phyloP scores from a whole-genome alignment of 768 basidiomycete species.

The Favolaschia claudopus region DNA sequence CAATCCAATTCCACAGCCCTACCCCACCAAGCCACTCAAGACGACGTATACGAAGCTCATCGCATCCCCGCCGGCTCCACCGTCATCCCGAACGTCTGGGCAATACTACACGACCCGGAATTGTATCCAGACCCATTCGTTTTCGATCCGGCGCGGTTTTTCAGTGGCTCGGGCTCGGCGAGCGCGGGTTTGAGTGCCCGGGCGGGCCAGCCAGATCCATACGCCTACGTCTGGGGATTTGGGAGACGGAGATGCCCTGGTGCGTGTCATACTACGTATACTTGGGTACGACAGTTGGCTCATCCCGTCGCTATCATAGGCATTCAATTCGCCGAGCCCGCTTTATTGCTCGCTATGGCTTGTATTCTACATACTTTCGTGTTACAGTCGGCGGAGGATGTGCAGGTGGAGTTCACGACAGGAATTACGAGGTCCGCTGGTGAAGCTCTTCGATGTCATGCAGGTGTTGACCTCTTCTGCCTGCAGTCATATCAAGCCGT shows the following conservation, averaged over 20 bases:
- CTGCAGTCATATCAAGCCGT: slow-evolving; percentile 4
- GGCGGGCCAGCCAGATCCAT: slow-evolving; percentile 40
- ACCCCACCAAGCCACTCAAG: slow-evolving; percentile 49
- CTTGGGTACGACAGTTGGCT: neutral
- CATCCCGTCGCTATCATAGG: slow-evolving; percentile 24
- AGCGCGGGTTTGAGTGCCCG: neutral
- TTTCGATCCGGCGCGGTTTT: slow-evolving; percentile 50
- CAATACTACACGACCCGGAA: slow-evolving; percentile 49
- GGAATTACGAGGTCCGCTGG: slow-evolving; percentile 8
- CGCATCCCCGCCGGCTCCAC: slow-evolving; percentile 54
- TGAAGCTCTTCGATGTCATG: too few relatives aligned
- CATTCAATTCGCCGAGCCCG: slow-evolving; percentile 40
- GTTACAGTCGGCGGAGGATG: neutral
- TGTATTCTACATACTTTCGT: slow-evolving; percentile 37
- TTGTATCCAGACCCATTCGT: slow-evolving; percentile 48
- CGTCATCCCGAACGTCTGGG: slow-evolving; percentile 57
- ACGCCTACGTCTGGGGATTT: slow-evolving; percentile 42
- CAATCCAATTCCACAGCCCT: slow-evolving; percentile 37
- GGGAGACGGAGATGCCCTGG: slow-evolving; percentile 44
- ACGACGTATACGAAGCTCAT: slow-evolving; percentile 55
- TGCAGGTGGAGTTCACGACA: slow-evolving; percentile 1
- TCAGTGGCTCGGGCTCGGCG: neutral
- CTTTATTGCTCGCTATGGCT: slow-evolving; percentile 41
- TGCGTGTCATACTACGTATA: neutral
- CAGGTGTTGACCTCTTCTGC: neutral